These are phyloP conservation scores for Venturia effusa DNA, from an alignment of 2,329 filamentous ascomycete genomes.

Conservation along the genomic window DNA sequence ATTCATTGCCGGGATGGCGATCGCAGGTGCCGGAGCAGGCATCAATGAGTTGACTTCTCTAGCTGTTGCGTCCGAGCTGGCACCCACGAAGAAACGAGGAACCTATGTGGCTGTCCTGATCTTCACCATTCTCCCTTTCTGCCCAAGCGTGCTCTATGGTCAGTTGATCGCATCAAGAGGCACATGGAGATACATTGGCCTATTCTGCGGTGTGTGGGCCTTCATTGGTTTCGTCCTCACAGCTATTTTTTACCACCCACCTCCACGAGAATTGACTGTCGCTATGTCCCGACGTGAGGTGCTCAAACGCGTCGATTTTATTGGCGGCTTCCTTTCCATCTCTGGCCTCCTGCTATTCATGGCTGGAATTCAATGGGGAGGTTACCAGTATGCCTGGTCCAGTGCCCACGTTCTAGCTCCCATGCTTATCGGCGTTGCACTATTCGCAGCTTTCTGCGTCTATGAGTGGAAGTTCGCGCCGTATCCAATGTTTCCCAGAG, in stretches of 20 bases:
- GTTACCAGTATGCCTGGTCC: slow-evolving; percentile 26
- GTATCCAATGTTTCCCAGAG: slow-evolving; percentile 34
- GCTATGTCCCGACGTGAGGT: slow-evolving; percentile 32
- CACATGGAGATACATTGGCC: slow-evolving; percentile 45
- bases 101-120: slow-evolving; percentile 51
- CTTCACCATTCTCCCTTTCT: slow-evolving; percentile 52
- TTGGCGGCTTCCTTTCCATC: slow-evolving; percentile 41
- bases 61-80: slow-evolving; percentile 57
- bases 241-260: slow-evolving; percentile 43
- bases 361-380: slow-evolving; percentile 34
- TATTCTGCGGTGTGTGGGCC: slow-evolving; percentile 42
- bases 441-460: slow-evolving; percentile 26
- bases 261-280: slow-evolving; percentile 32
- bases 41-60: slow-evolving; percentile 59
- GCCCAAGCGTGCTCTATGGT: slow-evolving; percentile 50
- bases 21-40: slow-evolving; percentile 55
- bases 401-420: slow-evolving; percentile 29
- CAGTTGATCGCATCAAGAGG: slow-evolving; percentile 42
- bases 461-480: slow-evolving; percentile 29
- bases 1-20: slow-evolving; percentile 38
- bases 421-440: slow-evolving; percentile 29
- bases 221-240: slow-evolving; percentile 41
- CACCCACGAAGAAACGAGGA: slow-evolving; percentile 52
- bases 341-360: slow-evolving; percentile 41
- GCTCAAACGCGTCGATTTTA: slow-evolving; percentile 37